Base-by-base conservation (phyloP, 129 eudicot genomes). In the Chrysanthemum makinoi region DNA sequence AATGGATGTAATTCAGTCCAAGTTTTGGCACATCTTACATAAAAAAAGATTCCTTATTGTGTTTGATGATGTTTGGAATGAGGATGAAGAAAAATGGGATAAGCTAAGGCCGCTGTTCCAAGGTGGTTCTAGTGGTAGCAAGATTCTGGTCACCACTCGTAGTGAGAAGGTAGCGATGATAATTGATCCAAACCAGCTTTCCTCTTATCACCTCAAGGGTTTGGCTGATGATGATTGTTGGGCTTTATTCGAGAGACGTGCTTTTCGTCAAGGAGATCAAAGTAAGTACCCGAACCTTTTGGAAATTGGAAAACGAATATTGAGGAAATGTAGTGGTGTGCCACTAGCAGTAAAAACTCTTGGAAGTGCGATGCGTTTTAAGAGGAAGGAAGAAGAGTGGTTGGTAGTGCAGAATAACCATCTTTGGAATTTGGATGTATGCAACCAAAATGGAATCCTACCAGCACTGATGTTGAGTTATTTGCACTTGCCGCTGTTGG, bases 21-120 rank as follows among this genome's bases (percentile, higher is more conserved):
- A 61, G 19, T 55, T 84, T n/a, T 16, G 35, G 55, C 33, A 73
- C 0, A 52, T 33, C 1, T 17, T 84, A 30, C 16, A 65, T 16
- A 61, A 60, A 0, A 76, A 73, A 57, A 65, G 60, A 43, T 80
- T 35, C 17, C 69, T 83, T 30, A 74, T 83, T 43, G 82, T 80
- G 22, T 44, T 83, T 28, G 85, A 84, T 77, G 85, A 84, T 35
- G 74, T 80, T 20, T 80, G 88, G 88, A 80, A 65, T 50, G 82
- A 77, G 50, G 77, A 84, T 43, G 66, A 35, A 11, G 69, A 84
- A 2, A 28, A 72, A 18, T 84, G 88, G 85, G 69, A 56, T 35
- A 39, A 65, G 8, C 24, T 84, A 39, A 48, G 53, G 24, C 14
- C 39, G 11, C 16, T 77, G 62, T 39, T 80, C 2, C 65, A 15